Conservation (phyloP, 1,284 basidiomycete species). For the Sanguinoderma infundibulare region DNA sequence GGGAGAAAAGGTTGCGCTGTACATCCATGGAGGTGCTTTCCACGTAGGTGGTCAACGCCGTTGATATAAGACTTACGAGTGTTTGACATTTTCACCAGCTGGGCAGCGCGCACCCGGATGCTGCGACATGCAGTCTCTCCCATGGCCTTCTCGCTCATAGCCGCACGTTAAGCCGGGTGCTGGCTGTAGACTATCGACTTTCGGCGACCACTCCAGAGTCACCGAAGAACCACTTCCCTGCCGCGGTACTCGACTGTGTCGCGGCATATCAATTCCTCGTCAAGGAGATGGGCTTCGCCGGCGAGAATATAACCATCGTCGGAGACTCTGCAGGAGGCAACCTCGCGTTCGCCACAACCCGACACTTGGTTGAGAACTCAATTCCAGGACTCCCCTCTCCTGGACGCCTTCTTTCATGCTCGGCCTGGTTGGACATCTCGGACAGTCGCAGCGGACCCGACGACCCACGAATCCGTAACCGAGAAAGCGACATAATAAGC, state of each 20-base stretch:
- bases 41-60: conserved; percentile 5
- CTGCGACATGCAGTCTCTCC: conserved; percentile 11
- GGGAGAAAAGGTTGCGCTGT: conserved; percentile 22
- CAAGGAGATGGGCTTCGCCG: conserved; percentile 39
- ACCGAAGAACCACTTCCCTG: conserved; percentile 42
- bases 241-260: conserved; percentile 48
- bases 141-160: conserved; percentile 30
- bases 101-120: conserved; percentile 22
- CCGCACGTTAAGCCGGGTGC: conserved; percentile 33
- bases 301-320: conserved; percentile 54
- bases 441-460: conserved; percentile 23
- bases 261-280: conserved; percentile 46
- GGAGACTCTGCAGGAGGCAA: conserved; percentile 81
- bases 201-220: conserved; percentile 29
- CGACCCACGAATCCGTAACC: conserved; percentile 25
- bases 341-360: conserved; percentile 61
- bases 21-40: conserved; percentile 24
- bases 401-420: conserved; percentile 42
- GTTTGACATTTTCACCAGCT: conserved; percentile 6
- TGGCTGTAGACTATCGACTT: conserved; percentile 38
- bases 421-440: conserved; percentile 45
- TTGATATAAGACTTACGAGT: background rate
- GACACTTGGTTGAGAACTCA: conserved; percentile 41
- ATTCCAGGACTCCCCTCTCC: conserved; percentile 32
- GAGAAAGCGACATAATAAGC: conserved; percentile 17